Base-by-base conservation (phyloP, 768 basidiomycete genomes). In the Lactifluus piperatus region DNA sequence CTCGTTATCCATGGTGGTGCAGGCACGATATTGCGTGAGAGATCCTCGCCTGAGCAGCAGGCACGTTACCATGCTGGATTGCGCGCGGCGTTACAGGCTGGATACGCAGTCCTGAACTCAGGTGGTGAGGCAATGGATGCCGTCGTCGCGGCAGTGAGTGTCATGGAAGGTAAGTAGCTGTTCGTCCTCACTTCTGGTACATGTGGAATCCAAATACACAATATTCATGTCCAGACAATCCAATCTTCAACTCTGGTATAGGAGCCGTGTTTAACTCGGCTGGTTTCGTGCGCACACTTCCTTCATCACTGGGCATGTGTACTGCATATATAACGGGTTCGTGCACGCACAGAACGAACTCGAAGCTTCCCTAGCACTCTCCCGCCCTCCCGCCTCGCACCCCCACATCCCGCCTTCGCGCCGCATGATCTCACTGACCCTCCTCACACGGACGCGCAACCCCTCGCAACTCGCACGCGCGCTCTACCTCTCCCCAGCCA, bases 101-200 rank as follows among this genome's bases (percentile, higher is more conserved):
- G 90, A 1, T 75, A 90, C 63, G 67, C 78, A 20, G 75, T 90
- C 20, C 79, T 93, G 44, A 73, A 69, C 39, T 70, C 76, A 3
- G 87, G 86, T 16, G 90, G 89, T 0, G 87, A 89, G 67, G 89
- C 90, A 5, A 83, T 93, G 78, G 88, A 92, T 68, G 89, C 91
- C 18, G 82, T 78, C 5, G 83, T 86, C 3, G 84, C 87, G 10
- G 88, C 90, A 0, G 90, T 90, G 8, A 74, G 80, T 0, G 70
- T 75, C 16, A 73, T 93, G 79, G 90, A 92, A 79, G 85, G 72
- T 62, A 37, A 20, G 29, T 16, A 9, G 14, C 37, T 10, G 8
- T 20, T 46, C 32, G 37, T n/a, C 34, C 22, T 29, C 22, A 32
- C 30, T 34, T 34, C 34, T 3, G 43, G 20, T 29, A 26, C 34